phyloP scores from a whole-genome alignment of 768 basidiomycete species.

The Hemileccinum rubropunctum region DNA sequence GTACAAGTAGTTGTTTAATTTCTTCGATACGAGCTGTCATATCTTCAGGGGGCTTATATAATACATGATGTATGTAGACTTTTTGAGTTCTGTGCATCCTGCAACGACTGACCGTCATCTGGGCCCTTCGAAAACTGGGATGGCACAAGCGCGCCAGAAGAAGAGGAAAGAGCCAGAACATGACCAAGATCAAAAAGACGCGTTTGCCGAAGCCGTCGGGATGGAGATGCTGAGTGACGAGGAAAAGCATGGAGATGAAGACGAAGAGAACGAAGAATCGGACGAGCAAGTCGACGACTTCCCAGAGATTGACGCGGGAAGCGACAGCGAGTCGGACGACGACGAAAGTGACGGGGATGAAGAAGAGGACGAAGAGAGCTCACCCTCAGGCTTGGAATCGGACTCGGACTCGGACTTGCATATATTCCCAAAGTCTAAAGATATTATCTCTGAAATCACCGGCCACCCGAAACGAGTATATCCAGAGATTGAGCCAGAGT shows the following conservation, averaged over 20 bases:
- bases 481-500: conserved; percentile 86
- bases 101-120: too few relatives aligned
- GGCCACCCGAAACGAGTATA: conserved; percentile 82
- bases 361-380: conserved; percentile 38
- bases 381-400: conserved; percentile 25
- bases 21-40: too few relatives aligned
- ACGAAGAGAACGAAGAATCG: conserved; percentile 36
- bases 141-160: conserved; percentile 35
- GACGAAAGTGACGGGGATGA: conserved; percentile 33
- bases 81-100: not conserved
- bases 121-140: conserved; percentile 33
- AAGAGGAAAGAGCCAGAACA: conserved; percentile 59
- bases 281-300: conserved; percentile 71
- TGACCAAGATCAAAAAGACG: conserved; percentile 32
- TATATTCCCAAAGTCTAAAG: conserved; percentile 61
- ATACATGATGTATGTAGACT: not conserved
- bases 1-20: too few relatives aligned
- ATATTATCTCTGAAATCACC: conserved; percentile 74
- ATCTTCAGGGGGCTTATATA: too few relatives aligned
- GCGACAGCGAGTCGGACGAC: conserved; percentile 37
- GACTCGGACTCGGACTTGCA: conserved; percentile 49
- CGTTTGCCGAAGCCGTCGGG: conserved; percentile 40
- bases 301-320: conserved; percentile 60
- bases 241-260: conserved; percentile 42
- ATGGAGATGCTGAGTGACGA: conserved; percentile 79